These are phyloP conservation scores for Solanum paucissectum DNA, from an alignment of 257 asterid genomes.

Conservation along the genomic window DNA sequence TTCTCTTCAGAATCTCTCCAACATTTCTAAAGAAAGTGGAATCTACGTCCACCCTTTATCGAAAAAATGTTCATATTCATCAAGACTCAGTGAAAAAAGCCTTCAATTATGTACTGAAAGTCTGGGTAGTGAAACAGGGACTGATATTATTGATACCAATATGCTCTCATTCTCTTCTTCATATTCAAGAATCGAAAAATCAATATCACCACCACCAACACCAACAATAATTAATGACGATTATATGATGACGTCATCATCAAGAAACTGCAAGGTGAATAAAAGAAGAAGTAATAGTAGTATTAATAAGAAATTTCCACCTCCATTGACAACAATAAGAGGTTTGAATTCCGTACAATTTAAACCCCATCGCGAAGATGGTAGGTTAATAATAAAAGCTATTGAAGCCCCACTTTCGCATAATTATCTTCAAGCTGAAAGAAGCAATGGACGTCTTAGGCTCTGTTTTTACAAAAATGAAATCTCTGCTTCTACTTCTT, in stretches of 20 bases:
- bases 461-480: conserved; percentile 19
- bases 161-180: conserved; percentile 23
- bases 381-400: conserved; percentile 62
- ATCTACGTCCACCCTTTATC: conserved; percentile 22
- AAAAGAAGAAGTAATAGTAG: not conserved
- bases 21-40: not conserved
- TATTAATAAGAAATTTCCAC: conserved; percentile 40
- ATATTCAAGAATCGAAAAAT: not conserved
- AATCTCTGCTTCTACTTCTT: not conserved
- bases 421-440: conserved; percentile 48
- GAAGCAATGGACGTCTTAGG: conserved; percentile 70
- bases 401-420: conserved; percentile 43
- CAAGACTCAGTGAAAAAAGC: conserved; percentile 34
- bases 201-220: not conserved
- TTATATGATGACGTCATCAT: not conserved
- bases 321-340: conserved; percentile 81
- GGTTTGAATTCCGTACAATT: conserved; percentile 44
- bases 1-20: conserved; percentile 24
- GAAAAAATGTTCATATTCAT: conserved; percentile 13
- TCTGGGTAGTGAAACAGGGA: conserved; percentile 76
- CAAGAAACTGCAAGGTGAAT: not conserved
- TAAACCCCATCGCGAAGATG: conserved; percentile 49
- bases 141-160: conserved; percentile 35
- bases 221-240: not conserved
- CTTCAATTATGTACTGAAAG: conserved; percentile 76